These are phyloP conservation scores for Gymnopus androsaceus DNA, from an alignment of 1,284 basidiomycete genomes.

Conservation along the genomic window DNA sequence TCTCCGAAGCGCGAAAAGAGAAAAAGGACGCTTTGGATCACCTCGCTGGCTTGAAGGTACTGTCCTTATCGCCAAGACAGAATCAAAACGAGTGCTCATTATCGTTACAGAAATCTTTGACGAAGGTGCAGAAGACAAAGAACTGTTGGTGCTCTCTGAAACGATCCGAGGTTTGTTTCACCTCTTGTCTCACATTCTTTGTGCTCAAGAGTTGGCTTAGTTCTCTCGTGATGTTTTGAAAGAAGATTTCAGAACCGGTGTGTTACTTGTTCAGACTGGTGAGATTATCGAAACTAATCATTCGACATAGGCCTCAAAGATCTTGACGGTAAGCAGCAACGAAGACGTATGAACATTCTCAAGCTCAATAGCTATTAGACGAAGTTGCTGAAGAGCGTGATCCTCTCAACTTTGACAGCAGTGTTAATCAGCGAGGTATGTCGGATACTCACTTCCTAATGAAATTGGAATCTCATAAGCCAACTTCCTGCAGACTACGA, in stretches of 20 bases:
- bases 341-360: neutral
- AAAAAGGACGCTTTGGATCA: constrained; percentile 50
- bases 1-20: constrained; percentile 39
- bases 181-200: neutral
- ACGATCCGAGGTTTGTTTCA: constrained; percentile 43
- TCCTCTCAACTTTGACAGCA: constrained; percentile 56
- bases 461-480: neutral
- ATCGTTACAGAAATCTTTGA: constrained; percentile 46
- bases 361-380: constrained; percentile 35
- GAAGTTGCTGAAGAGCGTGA: constrained; percentile 58
- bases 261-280: neutral
- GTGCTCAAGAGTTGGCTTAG: constrained; percentile 29
- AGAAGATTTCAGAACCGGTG: constrained; percentile 57
- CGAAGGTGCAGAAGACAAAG: constrained; percentile 54
- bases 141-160: constrained; percentile 62
- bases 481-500: constrained; percentile 46
- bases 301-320: constrained; percentile 51
- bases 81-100: too few relatives aligned
- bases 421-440: constrained; percentile 49
- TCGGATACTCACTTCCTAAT: too few relatives aligned
- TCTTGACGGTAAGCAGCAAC: constrained; percentile 45
- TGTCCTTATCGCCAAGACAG: too few relatives aligned
- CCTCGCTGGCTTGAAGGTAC: constrained; percentile 46
- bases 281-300: too few relatives aligned
- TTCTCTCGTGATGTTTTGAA: constrained; percentile 59